Conservation (phyloP, 257 asterid species). For the Knoxia roxburghii region DNA sequence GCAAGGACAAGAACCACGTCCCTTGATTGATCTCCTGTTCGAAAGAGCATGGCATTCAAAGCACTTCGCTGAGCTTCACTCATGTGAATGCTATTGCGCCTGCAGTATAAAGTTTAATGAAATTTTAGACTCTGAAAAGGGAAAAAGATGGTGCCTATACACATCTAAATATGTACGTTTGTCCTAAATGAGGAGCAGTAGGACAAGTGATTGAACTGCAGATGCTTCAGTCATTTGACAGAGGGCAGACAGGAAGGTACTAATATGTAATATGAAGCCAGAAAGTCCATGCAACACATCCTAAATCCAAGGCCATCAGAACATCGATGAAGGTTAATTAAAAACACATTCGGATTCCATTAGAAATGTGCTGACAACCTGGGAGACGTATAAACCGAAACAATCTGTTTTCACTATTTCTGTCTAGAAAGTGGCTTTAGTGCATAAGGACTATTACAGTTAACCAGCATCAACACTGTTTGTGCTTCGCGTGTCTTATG, state of each 20-base stretch:
- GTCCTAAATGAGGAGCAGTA: neutral
- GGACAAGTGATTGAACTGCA: neutral
- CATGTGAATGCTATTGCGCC: constrained; percentile 93
- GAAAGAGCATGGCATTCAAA: constrained; percentile 76
- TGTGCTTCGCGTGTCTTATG: neutral
- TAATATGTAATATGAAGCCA: neutral
- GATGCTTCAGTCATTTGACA: neutral
- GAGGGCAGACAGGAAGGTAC: neutral
- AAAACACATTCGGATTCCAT: no score
- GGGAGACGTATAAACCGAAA: no score
- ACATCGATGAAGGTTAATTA: neutral
- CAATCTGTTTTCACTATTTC: neutral
- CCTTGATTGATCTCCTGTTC: constrained; percentile 96
- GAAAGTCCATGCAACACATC: neutral
- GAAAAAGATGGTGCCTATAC: neutral
- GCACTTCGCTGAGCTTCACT: constrained; percentile 98
- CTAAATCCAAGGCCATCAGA: neutral
- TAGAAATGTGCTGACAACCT: neutral
- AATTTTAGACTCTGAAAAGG: neutral
- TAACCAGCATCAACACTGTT: neutral
- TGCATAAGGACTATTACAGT: neutral
- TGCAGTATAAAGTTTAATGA: constrained; percentile 20
- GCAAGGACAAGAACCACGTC: constrained; percentile 96
- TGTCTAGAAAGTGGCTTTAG: neutral
- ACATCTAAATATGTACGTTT: neutral